phyloP scores from a whole-genome alignment of 2,329 filamentous ascomycete genomes.

The Claviceps paspali region DNA sequence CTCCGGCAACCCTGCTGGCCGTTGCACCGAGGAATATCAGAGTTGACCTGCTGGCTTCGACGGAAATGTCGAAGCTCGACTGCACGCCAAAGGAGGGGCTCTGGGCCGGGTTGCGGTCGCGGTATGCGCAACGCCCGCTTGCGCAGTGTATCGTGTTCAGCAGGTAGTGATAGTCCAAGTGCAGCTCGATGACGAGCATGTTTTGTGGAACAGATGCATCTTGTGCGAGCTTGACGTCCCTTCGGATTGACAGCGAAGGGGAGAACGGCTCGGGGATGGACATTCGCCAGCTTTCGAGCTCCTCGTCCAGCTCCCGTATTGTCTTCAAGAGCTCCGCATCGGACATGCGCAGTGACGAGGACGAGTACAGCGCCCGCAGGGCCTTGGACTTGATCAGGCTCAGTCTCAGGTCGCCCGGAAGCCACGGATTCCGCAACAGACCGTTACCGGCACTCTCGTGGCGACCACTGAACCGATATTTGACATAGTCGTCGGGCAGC shows the following conservation, averaged over 20 bases:
- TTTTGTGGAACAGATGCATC: constrained; percentile 16
- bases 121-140: constrained; percentile 31
- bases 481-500: constrained; percentile 22
- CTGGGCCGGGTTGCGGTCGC: constrained; percentile 10
- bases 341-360: constrained; percentile 29
- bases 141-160: constrained; percentile 40
- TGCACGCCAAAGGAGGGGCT: constrained; percentile 26
- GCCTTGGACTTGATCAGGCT: constrained; percentile 36
- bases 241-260: constrained; percentile 28
- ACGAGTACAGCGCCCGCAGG: constrained; percentile 33
- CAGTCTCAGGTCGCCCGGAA: constrained; percentile 32
- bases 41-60: constrained; percentile 41
- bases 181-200: constrained; percentile 32
- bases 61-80: constrained; percentile 35
- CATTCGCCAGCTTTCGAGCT: constrained; percentile 38
- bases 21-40: constrained; percentile 31
- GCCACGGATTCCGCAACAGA: constrained; percentile 15
- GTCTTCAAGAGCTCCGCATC: constrained; percentile 38
- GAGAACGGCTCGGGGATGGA: constrained; percentile 29
- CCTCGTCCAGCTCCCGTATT: constrained; percentile 41
- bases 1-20: constrained; percentile 25
- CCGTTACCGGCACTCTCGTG: constrained; percentile 1
- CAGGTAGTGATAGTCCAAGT: constrained; percentile 40
- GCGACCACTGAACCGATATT: constrained; percentile 9
- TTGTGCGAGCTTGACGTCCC: constrained; percentile 13